A percentile compares a stretch with the other conserved stretches of the same genome.
Conservation (phyloP, 768 basidiomycete genomes). For the Trametes sanguinea region DNA sequence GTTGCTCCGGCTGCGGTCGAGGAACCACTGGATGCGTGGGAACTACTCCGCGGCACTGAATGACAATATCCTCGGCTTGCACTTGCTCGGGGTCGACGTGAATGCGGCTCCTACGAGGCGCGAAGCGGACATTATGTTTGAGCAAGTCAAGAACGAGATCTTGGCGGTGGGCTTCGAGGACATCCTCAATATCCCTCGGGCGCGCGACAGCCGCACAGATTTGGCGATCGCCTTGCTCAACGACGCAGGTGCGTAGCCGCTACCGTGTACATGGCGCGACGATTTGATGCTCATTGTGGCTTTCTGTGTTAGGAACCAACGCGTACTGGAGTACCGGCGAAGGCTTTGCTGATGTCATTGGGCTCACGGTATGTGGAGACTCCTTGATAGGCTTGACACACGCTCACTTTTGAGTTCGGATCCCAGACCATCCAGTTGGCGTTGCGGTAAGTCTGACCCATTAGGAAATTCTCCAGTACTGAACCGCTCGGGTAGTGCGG, state of each 20-base stretch:
- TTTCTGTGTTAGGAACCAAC: conserved; percentile 49
- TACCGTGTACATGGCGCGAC: not conserved
- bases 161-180: conserved; percentile 69
- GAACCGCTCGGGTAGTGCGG: conserved; percentile 44
- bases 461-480: not conserved
- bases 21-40: conserved; percentile 63
- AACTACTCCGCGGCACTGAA: conserved; percentile 56
- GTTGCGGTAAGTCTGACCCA: conserved; percentile 46
- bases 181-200: conserved; percentile 62
- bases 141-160: conserved; percentile 70
- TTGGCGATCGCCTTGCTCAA: conserved; percentile 67
- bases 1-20: conserved; percentile 59
- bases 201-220: conserved; percentile 58
- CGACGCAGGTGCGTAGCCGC: conserved; percentile 53
- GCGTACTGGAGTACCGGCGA: conserved; percentile 68
- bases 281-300: conserved; percentile 7
- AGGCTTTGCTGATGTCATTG: conserved; percentile 62
- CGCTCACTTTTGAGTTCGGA: not conserved
- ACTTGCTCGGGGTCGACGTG: conserved; percentile 62
- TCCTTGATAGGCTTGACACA: not conserved
- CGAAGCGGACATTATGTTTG: conserved; percentile 66
- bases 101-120: conserved; percentile 51
- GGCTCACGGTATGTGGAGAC: conserved; percentile 54
- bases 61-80: conserved; percentile 61
- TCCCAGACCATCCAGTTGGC: conserved; percentile 64